Percentiles rank a stretch among this genome's conserved stretches.
phyloP scores from a whole-genome alignment of 192 early-diverging fungal genomes.

The Tieghemiomyces parasiticus region DNA sequence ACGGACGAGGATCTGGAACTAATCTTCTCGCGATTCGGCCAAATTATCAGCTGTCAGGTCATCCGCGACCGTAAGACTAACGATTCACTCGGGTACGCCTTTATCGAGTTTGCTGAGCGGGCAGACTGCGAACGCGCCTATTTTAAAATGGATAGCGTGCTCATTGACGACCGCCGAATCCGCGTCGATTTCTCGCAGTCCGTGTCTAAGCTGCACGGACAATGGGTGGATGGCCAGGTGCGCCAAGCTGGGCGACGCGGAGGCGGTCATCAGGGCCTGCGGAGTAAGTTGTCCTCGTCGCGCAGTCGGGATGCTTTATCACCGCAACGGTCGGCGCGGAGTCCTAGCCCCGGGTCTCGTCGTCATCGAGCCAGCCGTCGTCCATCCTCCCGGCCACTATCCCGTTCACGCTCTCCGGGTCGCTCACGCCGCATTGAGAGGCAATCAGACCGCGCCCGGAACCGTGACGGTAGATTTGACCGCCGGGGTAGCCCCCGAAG shows the following conservation, averaged over 20 bases:
- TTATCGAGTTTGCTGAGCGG: constrained; percentile 87
- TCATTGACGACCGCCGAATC: constrained; percentile 91
- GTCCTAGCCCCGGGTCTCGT: no score
- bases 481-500: no score
- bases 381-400: no score
- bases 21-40: constrained; percentile 88
- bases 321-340: no score
- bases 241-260: neutral
- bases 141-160: constrained; percentile 92
- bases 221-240: constrained; percentile 38
- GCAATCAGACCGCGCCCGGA: no score
- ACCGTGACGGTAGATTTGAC: no score
- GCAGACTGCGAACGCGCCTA: constrained; percentile 84
- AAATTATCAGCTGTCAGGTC: constrained; percentile 78
- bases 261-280: no score
- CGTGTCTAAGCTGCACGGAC: constrained; percentile 68
- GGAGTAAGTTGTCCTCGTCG: no score
- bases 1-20: constrained; percentile 78
- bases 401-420: no score
- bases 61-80: constrained; percentile 70
- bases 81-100: constrained; percentile 84
- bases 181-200: constrained; percentile 98
- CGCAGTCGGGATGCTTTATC: no score
- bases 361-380: no score
- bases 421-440: no score